These are phyloP conservation scores for Cryphonectria nitschkei DNA, from an alignment of 2,329 filamentous ascomycete genomes.

Conservation along the genomic window DNA sequence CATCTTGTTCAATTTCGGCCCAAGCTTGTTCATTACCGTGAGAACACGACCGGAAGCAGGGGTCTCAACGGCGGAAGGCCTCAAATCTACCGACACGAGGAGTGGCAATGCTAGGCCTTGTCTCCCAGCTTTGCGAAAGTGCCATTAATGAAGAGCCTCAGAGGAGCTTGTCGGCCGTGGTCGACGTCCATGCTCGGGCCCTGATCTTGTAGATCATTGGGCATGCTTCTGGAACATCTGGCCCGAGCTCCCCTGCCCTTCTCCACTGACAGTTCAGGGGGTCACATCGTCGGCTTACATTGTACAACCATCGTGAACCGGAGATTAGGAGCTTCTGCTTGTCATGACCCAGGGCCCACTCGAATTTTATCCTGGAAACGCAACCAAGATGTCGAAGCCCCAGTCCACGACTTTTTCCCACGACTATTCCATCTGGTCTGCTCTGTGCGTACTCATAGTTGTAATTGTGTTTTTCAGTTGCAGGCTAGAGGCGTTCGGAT, in stretches of 20 bases:
- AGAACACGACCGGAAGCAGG: not conserved
- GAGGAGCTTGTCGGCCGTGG: not conserved
- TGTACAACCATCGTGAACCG: slow-evolving; percentile 1
- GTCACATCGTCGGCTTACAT: not conserved
- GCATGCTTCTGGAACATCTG: slow-evolving; percentile 13
- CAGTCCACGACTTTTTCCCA: not conserved
- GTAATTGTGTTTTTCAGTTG: not conserved
- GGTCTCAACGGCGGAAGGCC: not conserved
- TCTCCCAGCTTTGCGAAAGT: not conserved
- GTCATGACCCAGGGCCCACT: slow-evolving; percentile 7
- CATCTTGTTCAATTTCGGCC: not conserved
- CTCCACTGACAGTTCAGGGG: slow-evolving; percentile 5
- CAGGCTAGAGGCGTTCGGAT: not conserved
- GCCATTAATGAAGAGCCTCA: not conserved
- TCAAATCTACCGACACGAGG: slow-evolving; percentile 15
- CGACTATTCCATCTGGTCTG: not conserved
- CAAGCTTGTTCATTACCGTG: not conserved
- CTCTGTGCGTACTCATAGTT: not conserved
- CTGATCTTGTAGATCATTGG: slow-evolving; percentile 7
- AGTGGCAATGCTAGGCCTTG: not conserved
- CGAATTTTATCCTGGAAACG: not conserved
- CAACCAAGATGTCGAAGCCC: not conserved
- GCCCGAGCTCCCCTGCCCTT: slow-evolving; percentile 11
- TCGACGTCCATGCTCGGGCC: not conserved
- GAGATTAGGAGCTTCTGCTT: slow-evolving; percentile 15